These are phyloP conservation scores for Sindora glabra DNA, from an alignment of 306 rosid genomes.

Conservation along the genomic window DNA sequence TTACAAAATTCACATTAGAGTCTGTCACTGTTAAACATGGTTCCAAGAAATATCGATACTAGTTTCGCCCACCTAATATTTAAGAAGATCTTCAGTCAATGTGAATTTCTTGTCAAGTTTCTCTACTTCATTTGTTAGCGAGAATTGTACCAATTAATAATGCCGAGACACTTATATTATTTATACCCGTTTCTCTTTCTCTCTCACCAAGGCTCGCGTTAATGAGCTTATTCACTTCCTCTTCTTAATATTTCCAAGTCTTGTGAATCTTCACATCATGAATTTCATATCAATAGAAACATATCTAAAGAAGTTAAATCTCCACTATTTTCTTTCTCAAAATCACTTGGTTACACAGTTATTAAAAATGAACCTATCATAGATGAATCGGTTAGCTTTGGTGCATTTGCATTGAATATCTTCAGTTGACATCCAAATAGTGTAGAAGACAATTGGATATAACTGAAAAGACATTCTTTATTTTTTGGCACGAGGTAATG, in stretches of 20 bases:
- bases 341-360: neutral
- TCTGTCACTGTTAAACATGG: neutral
- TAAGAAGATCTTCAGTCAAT: conserved; percentile 44
- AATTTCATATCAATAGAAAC: neutral
- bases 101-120: conserved; percentile 49
- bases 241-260: conserved; percentile 35
- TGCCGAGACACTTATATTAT: no score
- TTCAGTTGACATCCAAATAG: neutral
- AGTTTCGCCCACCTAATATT: conserved; percentile 51
- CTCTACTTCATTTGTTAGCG: conserved; percentile 50
- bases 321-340: neutral
- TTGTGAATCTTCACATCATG: conserved; percentile 6
- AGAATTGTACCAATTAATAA: conserved; percentile 20
- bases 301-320: neutral
- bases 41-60: conserved; percentile 1
- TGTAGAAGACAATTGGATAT: neutral
- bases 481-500: no score
- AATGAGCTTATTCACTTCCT: conserved; percentile 79
- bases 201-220: conserved; percentile 66
- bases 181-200: conserved; percentile 85
- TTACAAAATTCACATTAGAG: conserved; percentile 4
- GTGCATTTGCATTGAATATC: neutral
- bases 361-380: neutral
- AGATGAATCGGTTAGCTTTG: neutral
- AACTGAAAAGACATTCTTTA: neutral